Evolutionary conservation across 371 early-diverging fungal genomes (phyloP).

Genomic region (Entomophthora muscae): DNA sequence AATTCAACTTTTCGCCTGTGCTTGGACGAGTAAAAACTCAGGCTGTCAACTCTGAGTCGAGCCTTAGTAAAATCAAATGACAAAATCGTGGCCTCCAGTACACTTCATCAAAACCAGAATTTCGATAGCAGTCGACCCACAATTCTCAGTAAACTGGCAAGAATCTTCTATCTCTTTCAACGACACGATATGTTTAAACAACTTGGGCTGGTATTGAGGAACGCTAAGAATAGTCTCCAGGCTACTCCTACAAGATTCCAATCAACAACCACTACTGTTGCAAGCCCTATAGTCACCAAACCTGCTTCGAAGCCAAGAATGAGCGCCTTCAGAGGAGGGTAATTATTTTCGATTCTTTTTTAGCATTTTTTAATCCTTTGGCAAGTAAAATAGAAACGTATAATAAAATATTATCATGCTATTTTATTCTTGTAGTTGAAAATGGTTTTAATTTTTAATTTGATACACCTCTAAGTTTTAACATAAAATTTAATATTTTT

Average conservation of each 20-base stretch:
- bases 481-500: background rate
- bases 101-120: too few species aligned
- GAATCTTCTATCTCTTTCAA: too few species aligned
- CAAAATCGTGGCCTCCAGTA: too few species aligned
- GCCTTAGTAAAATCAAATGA: too few species aligned
- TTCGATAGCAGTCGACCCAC: too few species aligned
- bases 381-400: too few species aligned
- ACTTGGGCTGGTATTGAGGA: background rate
- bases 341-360: background rate
- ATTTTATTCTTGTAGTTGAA: background rate
- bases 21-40: too few species aligned
- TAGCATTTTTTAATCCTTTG: too few species aligned
- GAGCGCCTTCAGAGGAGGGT: constrained; percentile 8
- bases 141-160: too few species aligned
- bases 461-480: background rate
- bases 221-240: background rate
- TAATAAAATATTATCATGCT: background rate
- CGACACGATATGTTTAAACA: background rate
- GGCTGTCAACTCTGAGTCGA: too few species aligned
- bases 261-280: background rate
- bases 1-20: too few species aligned
- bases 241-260: background rate
- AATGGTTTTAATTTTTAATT: background rate
- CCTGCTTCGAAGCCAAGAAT: constrained; percentile 6
- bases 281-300: background rate